Base-by-base conservation (phyloP, 768 basidiomycete genomes). In the Basidioascus undulatus region DNA sequence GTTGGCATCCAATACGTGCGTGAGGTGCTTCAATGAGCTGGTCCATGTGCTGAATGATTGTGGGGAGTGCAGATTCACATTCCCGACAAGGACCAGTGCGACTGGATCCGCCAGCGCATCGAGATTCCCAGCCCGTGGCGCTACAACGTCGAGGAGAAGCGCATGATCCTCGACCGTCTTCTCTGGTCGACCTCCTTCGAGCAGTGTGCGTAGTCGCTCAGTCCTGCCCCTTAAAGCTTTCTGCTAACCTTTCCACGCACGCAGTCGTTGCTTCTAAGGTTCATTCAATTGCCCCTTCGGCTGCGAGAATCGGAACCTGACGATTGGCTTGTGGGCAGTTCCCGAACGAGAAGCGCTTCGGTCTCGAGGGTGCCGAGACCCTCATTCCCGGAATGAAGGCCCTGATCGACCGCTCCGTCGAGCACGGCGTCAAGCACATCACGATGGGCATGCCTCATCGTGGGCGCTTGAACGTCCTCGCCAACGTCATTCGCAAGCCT, bases 161-260 rank as follows among this genome's bases (percentile, higher is more conserved):
- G 84, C 35, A 87, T 96, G 81, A 87, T 98, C 48, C 71, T 98
- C 42, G 92, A 98, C 62, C 81, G 92, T 45, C 76, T 94, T 51
- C 94, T 96, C 57, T 98, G 92, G 92, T 96, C 89, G n/a, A 92
- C 96, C 53, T 78, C 81, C 4, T 96, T 96, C 54, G 92, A 98
- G 60, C 86, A 86, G 54, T 98, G n/a, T n/a, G n/a, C n/a, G n/a
- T n/a, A n/a, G n/a, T n/a, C n/a, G n/a, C n/a, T n/a, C n/a, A n/a
- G n/a, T n/a, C n/a, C n/a, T n/a, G n/a, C n/a, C n/a, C n/a, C n/a
- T n/a, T n/a, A n/a, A n/a, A n/a, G n/a, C n/a, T n/a, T n/a, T n/a
- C n/a, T n/a, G n/a, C n/a, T n/a, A n/a, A n/a, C n/a, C n/a, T n/a
- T n/a, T n/a, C n/a, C n/a, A n/a, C n/a, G n/a, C n/a, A n/a, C n/a